phyloP scores from a whole-genome alignment of 2,329 filamentous ascomycete species.

The Calycina herbarum region DNA sequence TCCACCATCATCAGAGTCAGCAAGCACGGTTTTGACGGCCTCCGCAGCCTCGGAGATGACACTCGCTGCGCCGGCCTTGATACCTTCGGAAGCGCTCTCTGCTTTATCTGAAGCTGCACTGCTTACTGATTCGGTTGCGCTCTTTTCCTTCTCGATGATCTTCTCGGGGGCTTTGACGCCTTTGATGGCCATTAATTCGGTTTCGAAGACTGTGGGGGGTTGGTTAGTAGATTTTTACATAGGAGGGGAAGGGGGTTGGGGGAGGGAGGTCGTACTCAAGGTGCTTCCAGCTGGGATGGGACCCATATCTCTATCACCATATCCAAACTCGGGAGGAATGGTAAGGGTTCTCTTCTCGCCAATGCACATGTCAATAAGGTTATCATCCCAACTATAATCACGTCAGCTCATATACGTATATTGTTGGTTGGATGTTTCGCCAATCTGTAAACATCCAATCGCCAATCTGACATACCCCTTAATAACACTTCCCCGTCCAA shows the following conservation, averaged over 20 bases:
- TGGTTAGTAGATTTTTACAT: constrained; percentile 11
- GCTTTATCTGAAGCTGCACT: constrained; percentile 30
- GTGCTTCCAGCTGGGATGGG: constrained; percentile 83
- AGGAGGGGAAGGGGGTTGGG: not conserved
- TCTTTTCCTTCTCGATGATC: constrained; percentile 22
- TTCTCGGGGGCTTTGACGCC: constrained; percentile 55
- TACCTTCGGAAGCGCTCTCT: constrained; percentile 32
- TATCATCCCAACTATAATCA: constrained; percentile 76
- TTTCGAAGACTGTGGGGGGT: constrained; percentile 73
- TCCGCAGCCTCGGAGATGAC: constrained; percentile 54
- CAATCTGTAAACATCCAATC: too few relatives aligned
- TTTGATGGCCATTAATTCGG: constrained; percentile 80
- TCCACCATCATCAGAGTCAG: constrained; percentile 54
- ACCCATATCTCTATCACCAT: constrained; percentile 73
- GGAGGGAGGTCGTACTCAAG: constrained; percentile 54
- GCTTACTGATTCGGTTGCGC: constrained; percentile 20
- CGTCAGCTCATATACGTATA: too few relatives aligned
- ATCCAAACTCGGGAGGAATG: constrained; percentile 83
- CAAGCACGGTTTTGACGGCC: constrained; percentile 51
- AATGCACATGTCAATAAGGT: constrained; percentile 89
- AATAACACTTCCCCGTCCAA: constrained; percentile 84
- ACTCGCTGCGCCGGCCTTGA: constrained; percentile 44
- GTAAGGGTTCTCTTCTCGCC: constrained; percentile 89
- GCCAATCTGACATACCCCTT: constrained; percentile 62
- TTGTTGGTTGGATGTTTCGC: too few relatives aligned